Base-by-base conservation (phyloP, 768 basidiomycete species). In the Trichaptum fuscoviolaceum region DNA sequence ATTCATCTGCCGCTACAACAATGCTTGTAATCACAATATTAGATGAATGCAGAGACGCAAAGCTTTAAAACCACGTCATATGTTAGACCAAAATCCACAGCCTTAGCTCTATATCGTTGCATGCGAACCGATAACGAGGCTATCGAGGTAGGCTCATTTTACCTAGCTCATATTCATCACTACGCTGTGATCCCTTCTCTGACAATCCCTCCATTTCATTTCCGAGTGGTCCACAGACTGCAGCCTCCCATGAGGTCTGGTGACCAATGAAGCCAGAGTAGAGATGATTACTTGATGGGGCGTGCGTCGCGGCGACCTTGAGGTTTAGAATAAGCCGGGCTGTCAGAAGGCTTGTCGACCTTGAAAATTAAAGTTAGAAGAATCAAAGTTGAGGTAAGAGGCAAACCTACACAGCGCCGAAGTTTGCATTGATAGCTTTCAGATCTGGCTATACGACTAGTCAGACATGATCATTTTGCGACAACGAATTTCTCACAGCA, bases 351-450 rank as follows among this genome's bases (percentile, higher is more conserved):
- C 67, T 68, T 15, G 70, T 71, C 26, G 70, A 70, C 8, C 42
- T 52, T 52, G 30, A 30, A 15, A 6, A 52, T 12, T 52, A 15
- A 12, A 15, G 12, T 52, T 12, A 52, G 20, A 52, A 6, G 6
- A 52, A 20, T 20, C 15, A 12, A 2, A 52, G 5, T 12, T 5
- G 42, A 52, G 15, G 3, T 12, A 52, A 20, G 15, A 52, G 3
- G 42, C 15, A 2, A 52, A 12, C 42, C 20, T 52, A 52, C 42
- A 73, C 35, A 25, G 71, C 71, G 35, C 72, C 71, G 71, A 73
- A 73, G 42, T 70, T 72, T 6, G 72, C 72, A 62, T 73, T 73
- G 58, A 73, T 69, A 58, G 69, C 72, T 64, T 73, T 73, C 26
- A 73, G 66, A 64, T 71, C 72, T 62, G 63, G 64, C 72, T 73